These are phyloP conservation scores for Betula pendula DNA, from an alignment of 306 rosid genomes.

Conservation along the genomic window DNA sequence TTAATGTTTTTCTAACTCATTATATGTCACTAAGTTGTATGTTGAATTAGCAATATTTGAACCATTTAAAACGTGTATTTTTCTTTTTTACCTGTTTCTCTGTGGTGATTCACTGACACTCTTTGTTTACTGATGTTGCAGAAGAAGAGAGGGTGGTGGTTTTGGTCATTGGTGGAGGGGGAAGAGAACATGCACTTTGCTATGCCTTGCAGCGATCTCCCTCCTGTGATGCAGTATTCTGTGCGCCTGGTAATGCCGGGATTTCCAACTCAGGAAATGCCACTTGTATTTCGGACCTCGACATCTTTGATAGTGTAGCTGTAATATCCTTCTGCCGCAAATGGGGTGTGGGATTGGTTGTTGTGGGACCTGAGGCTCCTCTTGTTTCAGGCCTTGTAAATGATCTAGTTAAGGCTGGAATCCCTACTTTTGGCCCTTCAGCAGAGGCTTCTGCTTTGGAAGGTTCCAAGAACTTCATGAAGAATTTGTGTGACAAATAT, in stretches of 20 bases:
- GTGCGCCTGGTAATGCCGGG: slow-evolving; percentile 96
- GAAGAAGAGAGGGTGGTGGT: slow-evolving; percentile 56
- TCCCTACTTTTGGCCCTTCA: slow-evolving; percentile 92
- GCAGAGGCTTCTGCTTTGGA: slow-evolving; percentile 97
- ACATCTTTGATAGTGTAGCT: slow-evolving; percentile 57
- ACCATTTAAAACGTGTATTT: too few species aligned
- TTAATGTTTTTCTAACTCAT: too few species aligned
- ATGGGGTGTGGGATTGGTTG: slow-evolving; percentile 81
- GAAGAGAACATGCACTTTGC: slow-evolving; percentile 96
- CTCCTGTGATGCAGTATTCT: slow-evolving; percentile 63
- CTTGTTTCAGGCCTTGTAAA: slow-evolving; percentile 85
- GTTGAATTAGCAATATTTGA: too few species aligned
- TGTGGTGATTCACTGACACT: slow-evolving; percentile 11
- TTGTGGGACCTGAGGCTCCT: slow-evolving; percentile 95
- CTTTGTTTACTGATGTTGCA: slow-evolving; percentile 18
- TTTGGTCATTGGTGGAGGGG: slow-evolving; percentile 95
- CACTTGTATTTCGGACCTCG: slow-evolving; percentile 73
- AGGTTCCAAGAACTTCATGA: slow-evolving; percentile 97
- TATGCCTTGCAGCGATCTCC: slow-evolving; percentile 87
- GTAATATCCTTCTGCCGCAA: slow-evolving; percentile 66
- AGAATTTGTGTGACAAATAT: slow-evolving; percentile 82
- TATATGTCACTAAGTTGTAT: too few species aligned
- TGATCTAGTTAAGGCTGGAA: slow-evolving; percentile 65
- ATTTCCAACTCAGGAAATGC: slow-evolving; percentile 80
- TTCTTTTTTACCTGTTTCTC: not conserved